Evolutionary conservation across 148 eudicot genomes (phyloP).

Genomic region (Cornus florida): DNA sequence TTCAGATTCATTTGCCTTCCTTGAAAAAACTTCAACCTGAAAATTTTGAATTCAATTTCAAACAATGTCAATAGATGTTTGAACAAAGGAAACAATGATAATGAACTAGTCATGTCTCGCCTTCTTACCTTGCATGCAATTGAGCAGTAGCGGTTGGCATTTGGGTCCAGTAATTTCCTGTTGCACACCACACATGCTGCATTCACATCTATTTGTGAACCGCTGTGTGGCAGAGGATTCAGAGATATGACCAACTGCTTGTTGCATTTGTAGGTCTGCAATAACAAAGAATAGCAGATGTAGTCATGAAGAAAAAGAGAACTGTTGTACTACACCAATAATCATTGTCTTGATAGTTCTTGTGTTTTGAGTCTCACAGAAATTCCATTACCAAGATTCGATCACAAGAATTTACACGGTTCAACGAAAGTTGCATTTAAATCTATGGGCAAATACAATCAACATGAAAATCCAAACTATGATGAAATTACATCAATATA

Average conservation of each 20-base stretch:
- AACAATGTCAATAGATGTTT: not conserved
- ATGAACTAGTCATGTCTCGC: not conserved
- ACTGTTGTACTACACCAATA: too few relatives aligned
- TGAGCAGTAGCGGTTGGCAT: slow-evolving; percentile 31
- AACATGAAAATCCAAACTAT: too few relatives aligned
- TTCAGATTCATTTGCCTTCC: slow-evolving; percentile 9
- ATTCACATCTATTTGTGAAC: slow-evolving; percentile 17
- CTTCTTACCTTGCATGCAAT: slow-evolving; percentile 47
- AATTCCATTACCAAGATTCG: too few relatives aligned
- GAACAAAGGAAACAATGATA: not conserved
- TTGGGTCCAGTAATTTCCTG: slow-evolving; percentile 33
- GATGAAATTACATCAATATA: too few relatives aligned
- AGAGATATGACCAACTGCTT: slow-evolving; percentile 37
- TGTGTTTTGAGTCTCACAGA: too few relatives aligned
- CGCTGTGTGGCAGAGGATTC: slow-evolving; percentile 38
- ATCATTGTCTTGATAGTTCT: too few relatives aligned
- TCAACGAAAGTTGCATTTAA: too few relatives aligned
- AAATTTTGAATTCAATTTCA: too few relatives aligned
- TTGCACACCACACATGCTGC: slow-evolving; percentile 29
- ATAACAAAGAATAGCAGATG: not conserved
- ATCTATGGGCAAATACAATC: too few relatives aligned
- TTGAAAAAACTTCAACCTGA: slow-evolving; percentile 35
- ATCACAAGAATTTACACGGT: too few relatives aligned
- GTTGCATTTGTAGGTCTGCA: slow-evolving; percentile 54
- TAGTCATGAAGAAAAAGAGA: not conserved